A percentile compares a stretch with the other conserved stretches of the same genome.
Evolutionary conservation across 1,139 yeast species (phyloP).

Genomic region (Pneumocystis murina): DNA sequence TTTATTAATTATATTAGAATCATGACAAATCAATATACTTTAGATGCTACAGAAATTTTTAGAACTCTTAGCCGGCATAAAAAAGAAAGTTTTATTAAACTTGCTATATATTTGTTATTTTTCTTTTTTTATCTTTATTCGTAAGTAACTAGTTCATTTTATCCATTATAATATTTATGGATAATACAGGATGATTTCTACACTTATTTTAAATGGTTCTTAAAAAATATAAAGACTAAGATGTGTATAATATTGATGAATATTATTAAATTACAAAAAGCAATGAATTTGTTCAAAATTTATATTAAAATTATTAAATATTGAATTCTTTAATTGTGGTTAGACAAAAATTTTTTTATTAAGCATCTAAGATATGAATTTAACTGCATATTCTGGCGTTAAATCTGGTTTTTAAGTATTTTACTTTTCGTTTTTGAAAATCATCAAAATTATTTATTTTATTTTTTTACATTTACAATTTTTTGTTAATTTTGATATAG

Average conservation of each 20-base stretch:
- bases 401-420: background rate
- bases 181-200: background rate
- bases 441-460: background rate
- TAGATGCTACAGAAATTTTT: conserved; percentile 97
- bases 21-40: conserved; percentile 60
- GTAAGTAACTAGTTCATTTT: background rate
- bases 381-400: background rate
- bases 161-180: background rate
- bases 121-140: conserved; percentile 92
- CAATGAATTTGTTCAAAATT: background rate
- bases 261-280: background rate
- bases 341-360: background rate
- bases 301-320: background rate
- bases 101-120: conserved; percentile 80
- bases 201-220: background rate
- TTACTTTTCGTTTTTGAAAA: background rate
- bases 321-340: background rate
- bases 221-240: background rate
- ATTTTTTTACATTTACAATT: background rate
- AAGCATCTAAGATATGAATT: no score
- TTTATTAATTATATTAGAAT: conserved; percentile 34
- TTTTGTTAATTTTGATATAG: background rate
- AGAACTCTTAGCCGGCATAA: conserved; percentile 87
- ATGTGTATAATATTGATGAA: background rate
- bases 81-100: conserved; percentile 77